Conservation (phyloP, 2,329 filamentous ascomycete genomes). For the Penicillium oxalicum region DNA sequence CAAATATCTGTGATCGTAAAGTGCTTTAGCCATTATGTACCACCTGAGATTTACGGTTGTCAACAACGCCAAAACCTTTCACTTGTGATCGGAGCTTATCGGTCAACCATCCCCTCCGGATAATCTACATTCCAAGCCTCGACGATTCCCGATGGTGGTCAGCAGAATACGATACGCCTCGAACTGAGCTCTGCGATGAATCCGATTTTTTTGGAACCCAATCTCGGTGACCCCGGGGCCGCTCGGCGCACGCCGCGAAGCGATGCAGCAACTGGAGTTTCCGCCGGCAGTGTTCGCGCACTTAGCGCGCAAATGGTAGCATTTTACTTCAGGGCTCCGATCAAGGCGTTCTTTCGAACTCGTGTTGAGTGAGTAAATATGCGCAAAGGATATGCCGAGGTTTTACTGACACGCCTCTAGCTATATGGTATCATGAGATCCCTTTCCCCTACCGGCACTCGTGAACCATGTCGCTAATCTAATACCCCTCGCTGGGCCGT, state of each 20-base stretch:
- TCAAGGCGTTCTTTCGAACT: conserved; percentile 87
- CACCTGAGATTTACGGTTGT: not conserved
- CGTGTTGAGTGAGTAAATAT: conserved; percentile 67
- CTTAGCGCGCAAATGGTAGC: conserved; percentile 76
- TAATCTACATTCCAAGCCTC: not conserved
- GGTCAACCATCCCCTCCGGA: not conserved
- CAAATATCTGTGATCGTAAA: not conserved
- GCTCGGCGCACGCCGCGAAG: conserved; percentile 45
- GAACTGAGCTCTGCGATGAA: conserved; percentile 10
- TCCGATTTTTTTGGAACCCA: conserved; percentile 14
- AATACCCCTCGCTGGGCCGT: conserved; percentile 3
- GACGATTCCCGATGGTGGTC: not conserved
- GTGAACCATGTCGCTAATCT: conserved; percentile 8
- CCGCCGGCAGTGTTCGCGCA: conserved; percentile 76
- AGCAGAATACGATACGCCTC: not conserved
- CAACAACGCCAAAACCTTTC: not conserved
- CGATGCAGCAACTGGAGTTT: conserved; percentile 66
- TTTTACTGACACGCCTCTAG: conserved; percentile 28
- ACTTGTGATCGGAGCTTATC: not conserved
- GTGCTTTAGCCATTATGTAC: not conserved
- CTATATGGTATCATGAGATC: conserved; percentile 43
- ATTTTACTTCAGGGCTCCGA: conserved; percentile 86
- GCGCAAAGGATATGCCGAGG: not conserved
- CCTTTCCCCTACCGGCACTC: conserved; percentile 3
- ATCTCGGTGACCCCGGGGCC: conserved; percentile 16